Conservation (phyloP, 2,329 filamentous ascomycete species). For the Aspergillus pseudotamarii region DNA sequence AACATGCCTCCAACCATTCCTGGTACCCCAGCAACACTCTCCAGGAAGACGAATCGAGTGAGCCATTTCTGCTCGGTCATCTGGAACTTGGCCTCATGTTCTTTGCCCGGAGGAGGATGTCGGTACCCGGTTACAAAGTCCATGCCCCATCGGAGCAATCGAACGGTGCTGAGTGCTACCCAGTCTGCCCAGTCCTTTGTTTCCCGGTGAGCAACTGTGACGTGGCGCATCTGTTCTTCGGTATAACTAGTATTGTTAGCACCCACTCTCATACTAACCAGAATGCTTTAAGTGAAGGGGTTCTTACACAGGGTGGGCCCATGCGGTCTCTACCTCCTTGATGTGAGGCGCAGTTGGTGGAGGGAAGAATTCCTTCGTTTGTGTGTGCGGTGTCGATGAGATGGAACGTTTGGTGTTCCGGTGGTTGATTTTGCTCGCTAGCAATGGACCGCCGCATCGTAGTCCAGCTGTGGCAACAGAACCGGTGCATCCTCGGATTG, state of each 20-base stretch:
- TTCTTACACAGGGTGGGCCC: constrained; percentile 64
- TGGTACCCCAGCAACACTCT: constrained; percentile 91
- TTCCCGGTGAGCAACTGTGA: constrained; percentile 76
- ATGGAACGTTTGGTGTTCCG: constrained; percentile 35
- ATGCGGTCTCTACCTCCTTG: constrained; percentile 65
- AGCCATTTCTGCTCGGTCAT: constrained; percentile 90
- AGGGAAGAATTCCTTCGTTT: constrained; percentile 61
- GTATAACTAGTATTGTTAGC: constrained; percentile 59
- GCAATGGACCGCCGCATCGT: constrained; percentile 22
- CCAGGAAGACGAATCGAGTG: constrained; percentile 86
- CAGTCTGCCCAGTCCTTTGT: constrained; percentile 75
- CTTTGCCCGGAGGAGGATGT: constrained; percentile 62
- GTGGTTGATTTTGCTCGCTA: constrained; percentile 17
- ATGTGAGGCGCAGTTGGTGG: constrained; percentile 61
- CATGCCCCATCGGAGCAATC: constrained; percentile 75
- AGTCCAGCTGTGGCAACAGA: constrained; percentile 27
- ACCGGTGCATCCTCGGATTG: constrained; percentile 28
- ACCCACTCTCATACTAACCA: neutral
- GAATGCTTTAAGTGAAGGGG: neutral
- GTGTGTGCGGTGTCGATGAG: constrained; percentile 39
- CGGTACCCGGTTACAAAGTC: constrained; percentile 80
- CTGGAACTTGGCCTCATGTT: constrained; percentile 56
- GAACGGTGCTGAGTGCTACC: constrained; percentile 75
- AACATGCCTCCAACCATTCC: constrained; percentile 98
- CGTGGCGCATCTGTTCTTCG: constrained; percentile 73